Base-by-base conservation (phyloP, 164 flowering plant species). In the Taxillus chinensis region DNA sequence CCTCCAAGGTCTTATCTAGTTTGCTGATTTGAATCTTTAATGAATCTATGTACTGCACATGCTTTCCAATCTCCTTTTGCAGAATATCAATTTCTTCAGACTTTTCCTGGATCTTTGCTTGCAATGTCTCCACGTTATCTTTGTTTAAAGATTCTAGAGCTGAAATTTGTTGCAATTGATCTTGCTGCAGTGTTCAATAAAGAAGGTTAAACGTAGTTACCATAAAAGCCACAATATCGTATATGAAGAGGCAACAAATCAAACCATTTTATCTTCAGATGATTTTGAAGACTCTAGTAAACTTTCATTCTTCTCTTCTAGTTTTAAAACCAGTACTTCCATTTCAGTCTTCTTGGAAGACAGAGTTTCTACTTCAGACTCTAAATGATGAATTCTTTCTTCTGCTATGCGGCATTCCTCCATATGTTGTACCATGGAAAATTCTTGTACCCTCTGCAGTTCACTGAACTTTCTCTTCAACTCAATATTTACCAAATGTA, bases 241-340 rank as follows among this genome's bases (percentile, higher is more conserved):
- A 7, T n/a, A 13, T 5, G 11, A 59, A 45, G 13, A 49, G 16
- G 46, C 15, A 57, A 67, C 16, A 41, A 45, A 40, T 58, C 82
- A 55, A 60, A 95, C 99, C 97, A 76, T 78, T 83, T 79, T 81
- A 64, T 72, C 74, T 64, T 87, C 90, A 49, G 81, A 81, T 53
- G 70, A 62, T 67, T 70, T 76, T 38, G 83, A 80, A 63, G 62
- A 66, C 67, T 81, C 89, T 12, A 78, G 65, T 68, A 84, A 50
- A 58, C 71, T 61, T 39, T 58, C 63, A 62, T 79, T 71, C 65
- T 76, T 74, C 77, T 77, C 81, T 74, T 87, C 90, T 67, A 83
- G 71, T 63, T 78, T 68, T 55, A 74, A 65, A 64, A 86, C 76
- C 68, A 78, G 45, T 17, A 48, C 51, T 64, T 87, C 91, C 65